Conservation (phyloP, 768 basidiomycete genomes). For the Mycena amicta region DNA sequence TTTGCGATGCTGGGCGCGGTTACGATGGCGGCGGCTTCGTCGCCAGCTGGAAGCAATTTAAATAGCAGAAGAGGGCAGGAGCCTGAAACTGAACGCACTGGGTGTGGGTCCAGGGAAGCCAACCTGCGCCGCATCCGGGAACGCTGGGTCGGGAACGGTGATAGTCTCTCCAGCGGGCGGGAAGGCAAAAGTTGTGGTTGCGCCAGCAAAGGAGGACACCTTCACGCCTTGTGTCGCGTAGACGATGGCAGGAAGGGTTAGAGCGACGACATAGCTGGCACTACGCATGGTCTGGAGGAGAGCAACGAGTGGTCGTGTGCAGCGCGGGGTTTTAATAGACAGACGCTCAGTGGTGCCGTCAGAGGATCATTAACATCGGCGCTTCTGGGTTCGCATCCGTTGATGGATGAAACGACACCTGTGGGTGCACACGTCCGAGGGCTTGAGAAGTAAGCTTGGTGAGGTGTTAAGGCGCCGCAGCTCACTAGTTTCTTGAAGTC, state of each 20-base stretch:
- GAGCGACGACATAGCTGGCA: not conserved
- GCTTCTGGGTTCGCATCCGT: not conserved
- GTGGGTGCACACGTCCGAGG: not conserved
- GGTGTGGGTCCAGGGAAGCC: conserved; percentile 53
- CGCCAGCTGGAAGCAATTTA: conserved; percentile 36
- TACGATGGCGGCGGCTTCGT: conserved; percentile 41
- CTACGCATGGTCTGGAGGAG: not conserved
- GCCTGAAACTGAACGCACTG: conserved; percentile 41
- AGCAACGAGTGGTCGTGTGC: not conserved
- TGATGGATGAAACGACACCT: not conserved
- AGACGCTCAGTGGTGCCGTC: not conserved
- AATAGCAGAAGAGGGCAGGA: not conserved
- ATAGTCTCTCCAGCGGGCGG: conserved; percentile 44
- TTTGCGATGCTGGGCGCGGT: conserved; percentile 45
- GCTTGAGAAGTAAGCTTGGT: not conserved
- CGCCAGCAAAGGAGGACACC: conserved; percentile 44
- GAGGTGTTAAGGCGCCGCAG: no score
- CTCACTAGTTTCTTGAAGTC: no score
- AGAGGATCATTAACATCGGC: not conserved
- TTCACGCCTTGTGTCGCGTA: not conserved
- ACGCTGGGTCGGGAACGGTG: conserved; percentile 39
- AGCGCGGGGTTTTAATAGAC: not conserved
- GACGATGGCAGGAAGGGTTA: not conserved
- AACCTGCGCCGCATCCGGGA: conserved; percentile 44
- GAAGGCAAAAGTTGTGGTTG: conserved; percentile 42